These are phyloP conservation scores for Naegleria gruberi DNA, from an alignment of 208 protist genomes.

Conservation along the genomic window DNA sequence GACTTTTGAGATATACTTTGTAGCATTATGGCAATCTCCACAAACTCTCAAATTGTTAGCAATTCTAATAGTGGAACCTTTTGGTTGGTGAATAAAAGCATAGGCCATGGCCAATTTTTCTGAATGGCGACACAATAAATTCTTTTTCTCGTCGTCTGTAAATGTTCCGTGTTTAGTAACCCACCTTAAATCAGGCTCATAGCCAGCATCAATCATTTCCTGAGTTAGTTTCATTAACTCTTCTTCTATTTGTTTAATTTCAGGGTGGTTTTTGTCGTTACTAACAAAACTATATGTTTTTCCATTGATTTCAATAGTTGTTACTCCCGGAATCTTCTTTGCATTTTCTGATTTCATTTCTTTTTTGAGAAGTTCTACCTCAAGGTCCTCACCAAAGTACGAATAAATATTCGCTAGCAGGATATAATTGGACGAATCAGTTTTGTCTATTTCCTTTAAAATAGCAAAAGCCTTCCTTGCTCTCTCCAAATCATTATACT, in stretches of 20 bases:
- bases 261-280: constrained; percentile 14
- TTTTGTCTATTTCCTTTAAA: background rate
- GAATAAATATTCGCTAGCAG: constrained; percentile 21
- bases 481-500: background rate
- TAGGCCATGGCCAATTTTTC: constrained; percentile 28
- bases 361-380: constrained; percentile 2
- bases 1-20: constrained; percentile 30
- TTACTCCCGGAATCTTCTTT: constrained; percentile 20
- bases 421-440: background rate
- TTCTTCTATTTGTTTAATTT: background rate
- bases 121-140: constrained; percentile 23
- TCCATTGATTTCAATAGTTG: constrained; percentile 18
- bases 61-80: background rate
- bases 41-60: constrained; percentile 30
- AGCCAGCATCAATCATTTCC: constrained; percentile 22
- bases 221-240: constrained; percentile 2
- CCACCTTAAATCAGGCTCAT: background rate
- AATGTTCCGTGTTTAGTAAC: background rate
- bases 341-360: background rate
- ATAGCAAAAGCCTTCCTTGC: background rate
- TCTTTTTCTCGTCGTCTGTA: constrained; percentile 22
- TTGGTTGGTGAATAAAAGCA: constrained; percentile 20
- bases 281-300: constrained; percentile 17
- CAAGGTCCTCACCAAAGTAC: background rate
- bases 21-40: constrained; percentile 31